Conservation (phyloP, 2,329 filamentous ascomycete genomes). For the Nemania sp. region DNA sequence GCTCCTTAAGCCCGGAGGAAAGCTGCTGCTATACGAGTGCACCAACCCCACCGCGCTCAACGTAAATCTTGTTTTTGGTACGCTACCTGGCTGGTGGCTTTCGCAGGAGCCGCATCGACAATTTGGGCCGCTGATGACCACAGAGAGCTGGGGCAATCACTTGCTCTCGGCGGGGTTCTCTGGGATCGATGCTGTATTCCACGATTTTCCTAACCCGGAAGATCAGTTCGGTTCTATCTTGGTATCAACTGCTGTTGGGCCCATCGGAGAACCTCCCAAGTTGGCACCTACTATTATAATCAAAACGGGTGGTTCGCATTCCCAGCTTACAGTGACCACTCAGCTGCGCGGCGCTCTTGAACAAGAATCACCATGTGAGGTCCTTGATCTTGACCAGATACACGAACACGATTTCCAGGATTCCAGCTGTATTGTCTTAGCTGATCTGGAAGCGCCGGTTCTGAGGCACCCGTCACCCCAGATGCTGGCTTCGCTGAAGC, state of each 20-base stretch:
- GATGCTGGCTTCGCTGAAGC: slow-evolving; percentile 28
- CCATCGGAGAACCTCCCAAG: not conserved
- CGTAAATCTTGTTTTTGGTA: slow-evolving; percentile 38
- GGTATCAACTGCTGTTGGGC: slow-evolving; percentile 30
- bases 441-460: slow-evolving; percentile 30
- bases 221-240: slow-evolving; percentile 31
- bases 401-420: slow-evolving; percentile 19
- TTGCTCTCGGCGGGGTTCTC: slow-evolving; percentile 25
- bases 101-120: slow-evolving; percentile 36
- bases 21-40: slow-evolving; percentile 26
- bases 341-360: slow-evolving; percentile 4
- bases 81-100: slow-evolving; percentile 47
- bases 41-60: slow-evolving; percentile 22
- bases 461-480: slow-evolving; percentile 29
- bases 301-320: slow-evolving; percentile 12
- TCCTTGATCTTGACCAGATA: slow-evolving; percentile 20
- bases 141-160: slow-evolving; percentile 30
- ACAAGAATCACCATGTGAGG: slow-evolving; percentile 9
- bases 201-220: slow-evolving; percentile 24
- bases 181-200: slow-evolving; percentile 34
- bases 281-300: slow-evolving; percentile 19
- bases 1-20: slow-evolving; percentile 32
- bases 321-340: slow-evolving; percentile 9
- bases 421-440: slow-evolving; percentile 31
- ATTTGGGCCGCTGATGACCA: slow-evolving; percentile 35